Percentiles rank a stretch among this genome's conserved stretches.
Evolutionary conservation across 192 early-diverging fungal genomes (phyloP).

Genomic region (Allomyces javanicus): DNA sequence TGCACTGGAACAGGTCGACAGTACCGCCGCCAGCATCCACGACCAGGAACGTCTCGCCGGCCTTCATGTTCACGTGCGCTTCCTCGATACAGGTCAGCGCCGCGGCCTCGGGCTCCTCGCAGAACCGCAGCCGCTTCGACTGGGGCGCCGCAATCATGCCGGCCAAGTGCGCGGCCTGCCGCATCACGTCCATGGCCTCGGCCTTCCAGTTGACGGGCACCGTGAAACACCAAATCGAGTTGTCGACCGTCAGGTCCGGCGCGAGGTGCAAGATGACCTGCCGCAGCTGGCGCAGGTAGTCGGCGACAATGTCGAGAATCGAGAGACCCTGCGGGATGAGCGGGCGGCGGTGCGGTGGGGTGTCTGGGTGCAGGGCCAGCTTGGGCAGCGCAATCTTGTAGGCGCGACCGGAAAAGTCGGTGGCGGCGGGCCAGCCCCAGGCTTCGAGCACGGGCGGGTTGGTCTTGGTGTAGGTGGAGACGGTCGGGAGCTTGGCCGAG

Average conservation of each 20-base stretch:
- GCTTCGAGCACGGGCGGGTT: neutral
- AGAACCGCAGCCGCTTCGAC: neutral
- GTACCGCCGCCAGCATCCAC: constrained; percentile 6
- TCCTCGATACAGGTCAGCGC: constrained; percentile 3
- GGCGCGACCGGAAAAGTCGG: neutral
- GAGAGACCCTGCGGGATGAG: neutral
- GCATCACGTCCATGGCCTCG: neutral
- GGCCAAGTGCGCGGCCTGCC: constrained; percentile 1
- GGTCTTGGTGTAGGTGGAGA: constrained; percentile 1
- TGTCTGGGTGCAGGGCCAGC: neutral
- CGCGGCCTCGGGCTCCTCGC: constrained; percentile 4
- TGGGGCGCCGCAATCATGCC: neutral
- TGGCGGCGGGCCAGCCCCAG: constrained; percentile 4
- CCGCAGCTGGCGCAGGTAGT: constrained; percentile 1
- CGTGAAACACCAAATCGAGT: neutral
- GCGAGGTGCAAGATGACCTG: neutral
- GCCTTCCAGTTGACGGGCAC: constrained; percentile 3
- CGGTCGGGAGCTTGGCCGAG: constrained; percentile 2
- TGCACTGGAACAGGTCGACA: constrained; percentile 5
- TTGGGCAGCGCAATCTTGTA: constrained; percentile 1
- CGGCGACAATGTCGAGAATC: neutral
- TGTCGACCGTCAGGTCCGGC: constrained; percentile 1
- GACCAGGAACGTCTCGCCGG: neutral
- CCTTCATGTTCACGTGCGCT: neutral
- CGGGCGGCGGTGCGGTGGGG: neutral